phyloP scores from a whole-genome alignment of 176 grass and related monocot species.

The Miscanthus lutarioriparius region DNA sequence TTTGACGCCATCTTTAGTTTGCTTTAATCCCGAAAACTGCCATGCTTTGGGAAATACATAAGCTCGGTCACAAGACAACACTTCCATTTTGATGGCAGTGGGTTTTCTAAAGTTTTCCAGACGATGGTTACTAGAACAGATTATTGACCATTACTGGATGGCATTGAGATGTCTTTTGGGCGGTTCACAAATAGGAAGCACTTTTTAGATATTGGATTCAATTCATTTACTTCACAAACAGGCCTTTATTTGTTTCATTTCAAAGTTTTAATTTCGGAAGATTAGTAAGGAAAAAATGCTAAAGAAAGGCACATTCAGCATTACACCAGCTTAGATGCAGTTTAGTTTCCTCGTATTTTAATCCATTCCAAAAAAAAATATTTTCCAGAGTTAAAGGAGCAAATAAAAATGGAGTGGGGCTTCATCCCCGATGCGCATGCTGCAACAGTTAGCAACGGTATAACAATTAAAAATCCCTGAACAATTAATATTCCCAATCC shows the following conservation, averaged over 20 bases:
- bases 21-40: not conserved
- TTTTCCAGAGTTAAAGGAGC: too few species aligned
- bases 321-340: not conserved
- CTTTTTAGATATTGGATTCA: not conserved
- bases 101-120: too few species aligned
- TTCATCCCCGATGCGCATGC: too few species aligned
- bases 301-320: too few species aligned
- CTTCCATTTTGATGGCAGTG: not conserved
- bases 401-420: too few species aligned
- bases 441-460: too few species aligned
- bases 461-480: too few species aligned
- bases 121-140: not conserved
- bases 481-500: not conserved
- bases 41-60: not conserved
- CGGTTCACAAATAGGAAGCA: too few species aligned
- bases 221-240: not conserved
- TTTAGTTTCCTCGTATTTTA: not conserved
- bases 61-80: not conserved
- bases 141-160: too few species aligned
- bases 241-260: too few species aligned
- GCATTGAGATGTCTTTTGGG: too few species aligned
- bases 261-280: not conserved
- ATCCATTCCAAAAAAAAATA: not conserved
- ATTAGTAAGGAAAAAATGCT: too few species aligned
- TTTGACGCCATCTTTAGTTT: not conserved